Base-by-base conservation (phyloP, 1,284 basidiomycete genomes). In the Leccinum proliferum region DNA sequence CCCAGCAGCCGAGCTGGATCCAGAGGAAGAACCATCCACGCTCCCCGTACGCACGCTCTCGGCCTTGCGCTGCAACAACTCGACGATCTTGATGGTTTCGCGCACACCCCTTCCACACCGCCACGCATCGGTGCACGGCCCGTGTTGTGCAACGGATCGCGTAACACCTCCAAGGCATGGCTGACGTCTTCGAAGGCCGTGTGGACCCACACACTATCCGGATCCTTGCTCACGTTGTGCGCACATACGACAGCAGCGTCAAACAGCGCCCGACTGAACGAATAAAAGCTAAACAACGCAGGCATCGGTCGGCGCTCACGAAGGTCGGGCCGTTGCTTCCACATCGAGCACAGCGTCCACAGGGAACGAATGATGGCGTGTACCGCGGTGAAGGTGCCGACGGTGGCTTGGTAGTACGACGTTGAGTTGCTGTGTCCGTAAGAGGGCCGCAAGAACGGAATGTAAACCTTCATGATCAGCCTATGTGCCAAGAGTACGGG, bases 211-310 rank as follows among this genome's bases (percentile, higher is more conserved):
- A 84, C 73, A 39, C 77, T 77, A 18, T 68, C 72, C 4, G 84
- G 82, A 57, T 83, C 79, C 61, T 78, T 81, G 62, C 87, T 78
- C 57, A 81, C 81, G 11, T 82, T 79, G 67, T 87, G 83, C 5
- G 84, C 84, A 65, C 84, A 85, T 12, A 86, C 78, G 14, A 88
- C 79, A 2, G 84, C 80, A 0, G 88, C 83, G 64, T 87, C 85
- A 68, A 88, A 83, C 34, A 90, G 71, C 15, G 81, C 77, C 63
- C 83, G 78, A 5, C 81, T 79, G 60, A 87, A 81, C 4, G 85
- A 80, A 69, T 88, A 88, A 65, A 85, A 82, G 66, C 83, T 81
- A 66, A 84, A 83, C 58, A 84, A 68, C 1, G 81, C 77, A 5
- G 75, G 77, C 11, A 72, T 67, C 10, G 73, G 68, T 25, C 64